Conservation (phyloP, 176 grass and related monocot genomes). For the Luzula sylvatica region DNA sequence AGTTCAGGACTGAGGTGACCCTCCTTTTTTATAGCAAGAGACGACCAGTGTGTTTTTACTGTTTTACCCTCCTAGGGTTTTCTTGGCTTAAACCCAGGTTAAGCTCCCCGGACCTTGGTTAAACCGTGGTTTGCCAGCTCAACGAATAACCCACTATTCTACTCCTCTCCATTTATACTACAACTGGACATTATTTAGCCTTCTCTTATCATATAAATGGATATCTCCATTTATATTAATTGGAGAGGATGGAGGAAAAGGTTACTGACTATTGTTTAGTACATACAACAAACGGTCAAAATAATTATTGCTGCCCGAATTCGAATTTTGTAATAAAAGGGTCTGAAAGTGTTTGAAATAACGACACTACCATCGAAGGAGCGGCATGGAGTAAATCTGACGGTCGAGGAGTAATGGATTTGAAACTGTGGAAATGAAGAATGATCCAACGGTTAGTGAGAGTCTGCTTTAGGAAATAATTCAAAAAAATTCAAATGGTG, state of each 20-base stretch:
- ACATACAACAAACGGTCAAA: conserved; percentile 16
- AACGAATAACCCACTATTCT: neutral
- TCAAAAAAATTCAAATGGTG: conserved; percentile 5
- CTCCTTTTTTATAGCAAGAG: neutral
- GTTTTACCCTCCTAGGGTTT: conserved; percentile 1
- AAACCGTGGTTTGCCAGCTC: conserved; percentile 14
- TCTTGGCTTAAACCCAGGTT: conserved; percentile 8
- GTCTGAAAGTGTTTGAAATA: neutral
- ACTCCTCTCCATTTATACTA: neutral
- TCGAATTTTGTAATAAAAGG: conserved; percentile 7
- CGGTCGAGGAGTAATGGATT: neutral
- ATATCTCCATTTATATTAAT: neutral
- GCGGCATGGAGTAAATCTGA: neutral
- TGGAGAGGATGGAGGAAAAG: neutral
- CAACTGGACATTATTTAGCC: too few species aligned
- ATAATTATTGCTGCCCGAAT: neutral
- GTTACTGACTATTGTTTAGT: too few species aligned
- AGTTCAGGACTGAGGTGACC: neutral
- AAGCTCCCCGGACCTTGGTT: conserved; percentile 7
- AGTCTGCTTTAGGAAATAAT: neutral
- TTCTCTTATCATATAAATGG: too few species aligned
- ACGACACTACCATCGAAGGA: neutral
- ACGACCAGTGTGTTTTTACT: neutral
- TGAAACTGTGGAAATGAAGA: too few species aligned
- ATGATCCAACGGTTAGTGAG: neutral